Evolutionary conservation across 768 basidiomycete genomes (phyloP).

Genomic region (Polyporus arcularius): DNA sequence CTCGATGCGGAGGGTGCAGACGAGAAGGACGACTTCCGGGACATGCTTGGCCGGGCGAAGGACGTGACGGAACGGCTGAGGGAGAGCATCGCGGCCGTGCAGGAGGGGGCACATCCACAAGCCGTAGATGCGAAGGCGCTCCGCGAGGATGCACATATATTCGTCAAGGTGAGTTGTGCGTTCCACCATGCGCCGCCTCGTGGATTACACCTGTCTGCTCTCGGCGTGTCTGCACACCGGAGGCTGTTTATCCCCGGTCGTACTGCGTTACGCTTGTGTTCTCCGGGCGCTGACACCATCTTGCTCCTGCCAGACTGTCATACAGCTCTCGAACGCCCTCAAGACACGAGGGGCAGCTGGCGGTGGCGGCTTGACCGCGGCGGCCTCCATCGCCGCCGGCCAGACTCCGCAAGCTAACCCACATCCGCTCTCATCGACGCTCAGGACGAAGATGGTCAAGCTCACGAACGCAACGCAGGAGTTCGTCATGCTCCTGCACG

Average conservation of each 20-base stretch:
- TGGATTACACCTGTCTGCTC: not conserved
- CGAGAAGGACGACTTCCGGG: slow-evolving; percentile 46
- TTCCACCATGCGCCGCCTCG: slow-evolving; percentile 6
- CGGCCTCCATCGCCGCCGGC: not conserved
- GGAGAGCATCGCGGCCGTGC: slow-evolving; percentile 57
- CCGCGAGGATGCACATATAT: slow-evolving; percentile 76
- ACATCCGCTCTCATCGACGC: slow-evolving; percentile 55
- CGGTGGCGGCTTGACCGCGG: not conserved
- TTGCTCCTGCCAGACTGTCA: slow-evolving; percentile 55
- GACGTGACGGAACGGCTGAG: slow-evolving; percentile 63
- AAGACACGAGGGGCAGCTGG: slow-evolving; percentile 53
- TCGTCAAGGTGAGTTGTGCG: slow-evolving; percentile 67
- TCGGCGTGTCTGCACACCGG: not conserved
- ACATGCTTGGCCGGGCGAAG: slow-evolving; percentile 62
- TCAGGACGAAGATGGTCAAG: slow-evolving; percentile 72
- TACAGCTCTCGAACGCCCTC: slow-evolving; percentile 72
- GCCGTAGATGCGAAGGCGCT: slow-evolving; percentile 59
- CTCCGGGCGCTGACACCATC: not conserved
- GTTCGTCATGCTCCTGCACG: slow-evolving; percentile 82
- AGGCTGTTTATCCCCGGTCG: not conserved
- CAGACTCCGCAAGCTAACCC: slow-evolving; percentile 23
- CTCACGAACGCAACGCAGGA: slow-evolving; percentile 86
- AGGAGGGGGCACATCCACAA: slow-evolving; percentile 48
- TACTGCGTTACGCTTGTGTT: not conserved
- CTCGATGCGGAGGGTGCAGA: slow-evolving; percentile 51